Percentiles rank a stretch among this genome's conserved stretches.
Conservation (phyloP, 2,329 filamentous ascomycete species). For the Sphaceloma murrayae region DNA sequence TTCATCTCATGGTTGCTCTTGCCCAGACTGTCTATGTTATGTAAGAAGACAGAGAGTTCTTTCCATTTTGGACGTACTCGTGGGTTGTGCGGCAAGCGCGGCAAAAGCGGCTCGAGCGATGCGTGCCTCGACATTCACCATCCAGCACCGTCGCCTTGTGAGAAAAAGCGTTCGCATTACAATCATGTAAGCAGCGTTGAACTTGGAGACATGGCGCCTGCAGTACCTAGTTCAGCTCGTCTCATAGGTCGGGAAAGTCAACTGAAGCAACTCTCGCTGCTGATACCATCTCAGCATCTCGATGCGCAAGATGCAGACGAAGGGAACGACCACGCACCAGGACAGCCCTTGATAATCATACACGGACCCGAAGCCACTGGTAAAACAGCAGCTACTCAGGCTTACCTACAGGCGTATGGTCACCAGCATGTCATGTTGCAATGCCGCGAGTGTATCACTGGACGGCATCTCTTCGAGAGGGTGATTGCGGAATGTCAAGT, state of each 20-base stretch:
- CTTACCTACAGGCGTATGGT: conserved; percentile 46
- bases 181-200: not conserved
- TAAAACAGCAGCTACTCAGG: conserved; percentile 62
- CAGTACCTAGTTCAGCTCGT: not conserved
- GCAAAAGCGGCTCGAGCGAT: conserved; percentile 8
- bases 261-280: conserved; percentile 36
- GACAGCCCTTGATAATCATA: conserved; percentile 63
- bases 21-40: not conserved
- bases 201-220: too few species aligned
- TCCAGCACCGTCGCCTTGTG: too few species aligned
- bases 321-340: conserved; percentile 31
- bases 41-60: not conserved
- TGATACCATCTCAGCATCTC: conserved; percentile 33
- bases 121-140: too few species aligned
- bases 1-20: conserved; percentile 15
- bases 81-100: conserved; percentile 11
- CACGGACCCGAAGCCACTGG: conserved; percentile 82
- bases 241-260: conserved; percentile 35
- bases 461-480: conserved; percentile 66
- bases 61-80: not conserved
- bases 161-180: too few species aligned
- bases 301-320: not conserved
- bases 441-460: conserved; percentile 67
- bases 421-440: conserved; percentile 54
- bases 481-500: conserved; percentile 47